These are phyloP conservation scores for Phalaenopsis hybrid DNA, from an alignment of 116 monocot species.

Conservation along the genomic window DNA sequence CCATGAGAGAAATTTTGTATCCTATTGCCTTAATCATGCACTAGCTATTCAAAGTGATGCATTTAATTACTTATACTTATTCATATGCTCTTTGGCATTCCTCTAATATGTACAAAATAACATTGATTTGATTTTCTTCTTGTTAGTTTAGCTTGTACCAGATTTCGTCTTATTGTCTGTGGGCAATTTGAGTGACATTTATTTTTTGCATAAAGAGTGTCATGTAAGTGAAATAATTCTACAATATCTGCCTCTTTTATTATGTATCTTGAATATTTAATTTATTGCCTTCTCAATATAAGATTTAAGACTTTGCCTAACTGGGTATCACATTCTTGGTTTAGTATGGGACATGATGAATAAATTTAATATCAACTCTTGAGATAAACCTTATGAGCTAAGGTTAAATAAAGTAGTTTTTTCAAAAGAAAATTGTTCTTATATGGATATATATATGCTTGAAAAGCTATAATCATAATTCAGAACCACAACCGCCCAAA, in stretches of 20 bases:
- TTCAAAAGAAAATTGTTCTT: too few relatives aligned
- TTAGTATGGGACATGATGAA: too few relatives aligned
- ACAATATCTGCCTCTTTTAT: background rate
- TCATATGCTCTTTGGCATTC: background rate
- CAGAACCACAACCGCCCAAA: too few relatives aligned
- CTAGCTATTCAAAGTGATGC: background rate
- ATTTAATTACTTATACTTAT: background rate
- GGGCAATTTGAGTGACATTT: background rate
- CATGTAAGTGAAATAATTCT: background rate
- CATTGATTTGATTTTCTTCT: background rate
- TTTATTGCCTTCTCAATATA: too few relatives aligned
- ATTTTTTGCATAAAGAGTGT: background rate
- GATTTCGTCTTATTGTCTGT: background rate
- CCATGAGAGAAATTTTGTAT: background rate
- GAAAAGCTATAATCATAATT: too few relatives aligned
- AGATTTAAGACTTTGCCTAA: too few relatives aligned
- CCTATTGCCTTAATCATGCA: background rate
- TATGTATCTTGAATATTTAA: too few relatives aligned
- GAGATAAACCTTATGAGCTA: too few relatives aligned
- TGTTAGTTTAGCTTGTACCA: background rate
- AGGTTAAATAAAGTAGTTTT: too few relatives aligned
- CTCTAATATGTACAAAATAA: background rate
- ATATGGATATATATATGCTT: too few relatives aligned
- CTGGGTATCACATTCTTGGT: too few relatives aligned
- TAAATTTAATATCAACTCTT: too few relatives aligned